Percentiles rank a stretch among this genome's conserved stretches.
These are phyloP conservation scores for Panus rudis DNA, from an alignment of 768 basidiomycete genomes.

Conservation along the genomic window DNA sequence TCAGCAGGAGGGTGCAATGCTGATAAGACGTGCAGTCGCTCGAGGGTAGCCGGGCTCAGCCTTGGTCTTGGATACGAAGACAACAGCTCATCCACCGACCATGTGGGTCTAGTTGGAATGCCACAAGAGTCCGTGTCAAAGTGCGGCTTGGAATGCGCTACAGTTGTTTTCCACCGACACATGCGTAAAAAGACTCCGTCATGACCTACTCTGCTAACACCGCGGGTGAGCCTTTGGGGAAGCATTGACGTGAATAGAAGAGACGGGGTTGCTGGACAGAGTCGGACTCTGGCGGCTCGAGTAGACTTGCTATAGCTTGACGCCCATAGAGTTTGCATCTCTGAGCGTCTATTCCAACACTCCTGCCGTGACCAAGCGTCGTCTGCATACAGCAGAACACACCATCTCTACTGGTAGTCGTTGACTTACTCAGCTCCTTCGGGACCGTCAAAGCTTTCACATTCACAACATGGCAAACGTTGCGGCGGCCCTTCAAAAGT, in stretches of 20 bases:
- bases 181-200: slow-evolving; percentile 4
- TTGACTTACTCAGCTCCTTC: too few species aligned
- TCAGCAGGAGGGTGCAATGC: slow-evolving; percentile 62
- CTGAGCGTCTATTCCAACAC: too few species aligned
- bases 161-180: background rate
- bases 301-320: too few species aligned
- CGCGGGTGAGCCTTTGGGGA: background rate
- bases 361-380: too few species aligned
- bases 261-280: too few species aligned
- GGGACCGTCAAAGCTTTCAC: too few species aligned
- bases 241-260: too few species aligned
- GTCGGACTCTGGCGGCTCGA: too few species aligned
- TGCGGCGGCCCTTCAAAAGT: slow-evolving; percentile 38
- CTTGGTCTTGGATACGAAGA: slow-evolving; percentile 70
- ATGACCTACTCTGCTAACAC: background rate
- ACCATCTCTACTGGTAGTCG: too few species aligned
- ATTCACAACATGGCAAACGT: too few species aligned
- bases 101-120: slow-evolving; percentile 61
- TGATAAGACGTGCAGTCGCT: slow-evolving; percentile 62
- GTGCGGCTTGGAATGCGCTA: slow-evolving; percentile 16
- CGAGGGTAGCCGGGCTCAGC: slow-evolving; percentile 49
- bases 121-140: slow-evolving; percentile 57
- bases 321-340: too few species aligned
- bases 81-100: slow-evolving; percentile 74
- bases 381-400: too few species aligned